phyloP scores from a whole-genome alignment of 345 rosid species.

The Angophora floribunda region DNA sequence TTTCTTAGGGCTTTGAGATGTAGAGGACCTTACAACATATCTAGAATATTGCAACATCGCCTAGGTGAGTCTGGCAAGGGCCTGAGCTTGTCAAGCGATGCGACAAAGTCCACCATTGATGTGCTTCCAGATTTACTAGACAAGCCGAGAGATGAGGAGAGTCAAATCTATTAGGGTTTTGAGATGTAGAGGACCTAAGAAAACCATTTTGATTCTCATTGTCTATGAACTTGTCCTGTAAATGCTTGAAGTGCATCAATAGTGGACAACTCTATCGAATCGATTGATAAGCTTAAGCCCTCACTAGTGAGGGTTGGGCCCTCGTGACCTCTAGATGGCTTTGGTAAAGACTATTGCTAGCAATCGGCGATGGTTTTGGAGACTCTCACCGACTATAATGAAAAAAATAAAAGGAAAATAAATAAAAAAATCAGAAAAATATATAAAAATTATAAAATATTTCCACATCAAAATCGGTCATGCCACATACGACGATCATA shows the following conservation, averaged over 20 bases:
- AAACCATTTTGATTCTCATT: background rate
- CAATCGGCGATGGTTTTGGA: background rate
- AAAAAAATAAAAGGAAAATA: accelerated
- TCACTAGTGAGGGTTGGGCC: accelerated
- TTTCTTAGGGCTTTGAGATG: background rate
- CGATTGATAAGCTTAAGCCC: background rate
- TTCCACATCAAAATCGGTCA: accelerated
- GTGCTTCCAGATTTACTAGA: background rate
- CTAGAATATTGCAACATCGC: background rate
- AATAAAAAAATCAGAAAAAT: background rate
- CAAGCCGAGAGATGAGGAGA: background rate
- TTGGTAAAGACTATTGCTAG: background rate
- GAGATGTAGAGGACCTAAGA: background rate
- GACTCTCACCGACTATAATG: background rate
- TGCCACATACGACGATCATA: accelerated
- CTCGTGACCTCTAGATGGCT: background rate
- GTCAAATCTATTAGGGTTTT: background rate
- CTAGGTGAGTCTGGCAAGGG: background rate
- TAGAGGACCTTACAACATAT: background rate
- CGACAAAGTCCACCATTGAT: accelerated
- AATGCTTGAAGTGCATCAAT: background rate
- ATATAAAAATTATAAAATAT: background rate
- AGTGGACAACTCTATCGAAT: background rate
- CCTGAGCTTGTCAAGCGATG: background rate
- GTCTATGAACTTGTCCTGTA: background rate